Evolutionary conservation across 208 protist species (phyloP), one percentile per base, ranked within the genome.

Genomic region (Blechomonas ayalai): DNA sequence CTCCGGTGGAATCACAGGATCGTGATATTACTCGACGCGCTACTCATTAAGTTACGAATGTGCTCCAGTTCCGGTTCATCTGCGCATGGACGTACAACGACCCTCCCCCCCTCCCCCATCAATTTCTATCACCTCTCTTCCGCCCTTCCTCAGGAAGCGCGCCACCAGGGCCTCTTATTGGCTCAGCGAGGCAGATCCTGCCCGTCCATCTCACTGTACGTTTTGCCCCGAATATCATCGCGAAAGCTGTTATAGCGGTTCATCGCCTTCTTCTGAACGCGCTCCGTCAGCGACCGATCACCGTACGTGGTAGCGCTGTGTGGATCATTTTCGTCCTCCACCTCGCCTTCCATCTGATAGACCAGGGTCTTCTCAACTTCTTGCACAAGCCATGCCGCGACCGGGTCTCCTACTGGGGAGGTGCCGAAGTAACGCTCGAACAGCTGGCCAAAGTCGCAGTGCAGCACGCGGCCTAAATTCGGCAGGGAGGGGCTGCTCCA

Each of bases 201-300:
- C 0, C 77, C 77, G 13, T 65, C 48, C 2, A 86, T 50, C 12
- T 90, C 84, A 44, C 71, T 84, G 67, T 92, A 92, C 16, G 78
- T 80, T 40, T 82, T 89, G 33, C 56, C 61, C 13, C 84, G 80
- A 31, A 92, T 51, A 20, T 92, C 80, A 42, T 90, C 74, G 10
- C 84, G 69, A 37, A 92, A 92, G 5, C 58, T 65, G 59, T 86
- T 83, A 49, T 89, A 89, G 0, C 84, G 66, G 46, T 92, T 92
- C 84, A 92, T 92, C 23, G 84, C 84, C 71, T 90, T 92, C 42
- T 90, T 89, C 71, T 88, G 78, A 45, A 92, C 80, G 0, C 84
- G 65, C 52, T 84, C 80, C 3, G 73, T 85, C 24, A 91, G 50
- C 3, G 73, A 82, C 12, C 78, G 75, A 39, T 91, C 79, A 4